phyloP scores from a whole-genome alignment of 768 basidiomycete species.

The Xanthoconium purpureum region DNA sequence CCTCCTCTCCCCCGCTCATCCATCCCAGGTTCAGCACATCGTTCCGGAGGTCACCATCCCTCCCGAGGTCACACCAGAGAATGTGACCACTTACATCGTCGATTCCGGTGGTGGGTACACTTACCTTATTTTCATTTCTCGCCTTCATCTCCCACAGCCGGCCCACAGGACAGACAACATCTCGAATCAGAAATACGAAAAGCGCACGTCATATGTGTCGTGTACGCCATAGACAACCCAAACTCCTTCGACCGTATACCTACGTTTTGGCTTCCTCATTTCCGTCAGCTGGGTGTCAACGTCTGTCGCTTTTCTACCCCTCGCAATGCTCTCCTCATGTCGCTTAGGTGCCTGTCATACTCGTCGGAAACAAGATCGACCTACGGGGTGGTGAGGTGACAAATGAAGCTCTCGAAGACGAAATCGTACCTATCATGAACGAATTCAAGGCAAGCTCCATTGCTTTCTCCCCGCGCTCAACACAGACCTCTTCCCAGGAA shows the following conservation, averaged over 20 bases:
- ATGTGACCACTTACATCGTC: conserved; percentile 96
- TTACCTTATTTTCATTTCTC: neutral
- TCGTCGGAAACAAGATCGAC: conserved; percentile 99
- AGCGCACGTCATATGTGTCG: conserved; percentile 97
- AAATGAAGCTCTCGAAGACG: conserved; percentile 90
- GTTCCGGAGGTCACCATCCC: conserved; percentile 98
- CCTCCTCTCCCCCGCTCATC: conserved; percentile 1
- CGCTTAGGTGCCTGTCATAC: conserved; percentile 85
- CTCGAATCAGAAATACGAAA: conserved; percentile 94
- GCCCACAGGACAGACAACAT: conserved; percentile 80
- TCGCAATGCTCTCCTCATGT: conserved; percentile 4
- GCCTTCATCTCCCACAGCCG: conserved; percentile 48
- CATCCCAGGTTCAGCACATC: conserved; percentile 80
- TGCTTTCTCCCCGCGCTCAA: neutral
- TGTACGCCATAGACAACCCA: conserved; percentile 95
- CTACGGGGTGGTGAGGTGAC: conserved; percentile 90
- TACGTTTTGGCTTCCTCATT: conserved; percentile 96
- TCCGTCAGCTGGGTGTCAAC: conserved; percentile 93
- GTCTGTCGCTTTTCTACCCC: conserved; percentile 41
- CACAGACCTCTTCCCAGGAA: conserved; percentile 54
- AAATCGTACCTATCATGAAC: conserved; percentile 95
- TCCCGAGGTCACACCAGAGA: conserved; percentile 94
- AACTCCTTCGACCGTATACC: conserved; percentile 96
- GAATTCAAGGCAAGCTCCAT: conserved; percentile 82
- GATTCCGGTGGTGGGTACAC: conserved; percentile 83